These are phyloP conservation scores for Pseudoscleropodium purum DNA, from an alignment of 225 moss, liverwort and hornwort genomes.

Conservation along the genomic window DNA sequence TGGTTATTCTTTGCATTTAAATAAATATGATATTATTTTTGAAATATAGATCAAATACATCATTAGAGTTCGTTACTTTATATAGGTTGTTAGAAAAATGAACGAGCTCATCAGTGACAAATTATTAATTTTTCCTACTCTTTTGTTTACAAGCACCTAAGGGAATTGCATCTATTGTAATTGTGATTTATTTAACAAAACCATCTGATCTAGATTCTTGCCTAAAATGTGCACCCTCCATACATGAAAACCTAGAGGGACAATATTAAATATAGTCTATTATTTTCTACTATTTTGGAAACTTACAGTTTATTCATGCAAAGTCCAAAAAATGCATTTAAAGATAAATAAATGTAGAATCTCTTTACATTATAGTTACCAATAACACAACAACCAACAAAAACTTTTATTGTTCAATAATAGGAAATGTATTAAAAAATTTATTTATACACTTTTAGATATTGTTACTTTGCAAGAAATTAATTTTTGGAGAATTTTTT, in stretches of 20 bases:
- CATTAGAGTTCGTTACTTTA: background rate
- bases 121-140: accelerated
- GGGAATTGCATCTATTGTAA: background rate
- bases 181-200: background rate
- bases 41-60: background rate
- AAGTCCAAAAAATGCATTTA: background rate
- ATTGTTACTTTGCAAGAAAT: background rate
- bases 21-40: background rate
- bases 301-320: background rate
- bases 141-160: background rate
- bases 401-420: background rate
- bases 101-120: accelerated
- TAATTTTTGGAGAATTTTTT: no score
- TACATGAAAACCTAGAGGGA: accelerated
- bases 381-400: background rate
- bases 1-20: background rate
- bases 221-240: background rate
- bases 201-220: background rate
- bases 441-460: background rate
- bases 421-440: accelerated
- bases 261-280: background rate
- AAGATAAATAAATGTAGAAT: accelerated
- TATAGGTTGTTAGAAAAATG: background rate
- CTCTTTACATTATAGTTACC: background rate
- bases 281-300: background rate